Percentiles rank a stretch among this genome's conserved stretches.
phyloP scores from a whole-genome alignment of 805 yeast species.

The Nakazawaea populi region DNA sequence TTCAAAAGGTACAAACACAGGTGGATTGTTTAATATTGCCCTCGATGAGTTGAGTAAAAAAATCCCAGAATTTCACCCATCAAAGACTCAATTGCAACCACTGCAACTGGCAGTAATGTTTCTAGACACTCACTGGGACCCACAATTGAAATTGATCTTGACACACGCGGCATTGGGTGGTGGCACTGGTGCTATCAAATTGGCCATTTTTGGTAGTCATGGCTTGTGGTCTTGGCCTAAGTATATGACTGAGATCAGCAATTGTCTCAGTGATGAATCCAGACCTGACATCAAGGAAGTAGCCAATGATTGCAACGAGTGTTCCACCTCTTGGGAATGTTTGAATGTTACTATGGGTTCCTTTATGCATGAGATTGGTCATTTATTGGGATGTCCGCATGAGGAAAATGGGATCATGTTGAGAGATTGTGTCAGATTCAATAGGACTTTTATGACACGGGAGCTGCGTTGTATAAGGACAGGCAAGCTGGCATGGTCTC shows the following conservation, averaged over 20 bases:
- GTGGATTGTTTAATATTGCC: constrained; percentile 76
- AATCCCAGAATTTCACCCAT: constrained; percentile 46
- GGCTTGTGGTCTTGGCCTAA: constrained; percentile 91
- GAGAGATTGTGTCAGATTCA: constrained; percentile 75
- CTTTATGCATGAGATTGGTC: constrained; percentile 94
- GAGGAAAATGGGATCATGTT: constrained; percentile 88
- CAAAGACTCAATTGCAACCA: constrained; percentile 31
- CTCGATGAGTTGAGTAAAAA: constrained; percentile 57
- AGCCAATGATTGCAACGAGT: constrained; percentile 85
- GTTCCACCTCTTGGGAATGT: constrained; percentile 90
- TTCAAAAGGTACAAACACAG: constrained; percentile 60
- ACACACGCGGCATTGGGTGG: constrained; percentile 97
- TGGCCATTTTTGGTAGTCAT: constrained; percentile 94
- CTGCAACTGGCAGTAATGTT: constrained; percentile 81
- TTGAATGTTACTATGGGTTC: constrained; percentile 85
- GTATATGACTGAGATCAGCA: constrained; percentile 63
- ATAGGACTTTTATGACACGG: constrained; percentile 73
- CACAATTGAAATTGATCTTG: constrained; percentile 45
- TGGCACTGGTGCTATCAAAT: constrained; percentile 57
- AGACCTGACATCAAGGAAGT: constrained; percentile 57
- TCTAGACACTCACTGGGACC: constrained; percentile 83
- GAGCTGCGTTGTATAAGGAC: constrained; percentile 58
- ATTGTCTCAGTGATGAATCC: constrained; percentile 70
- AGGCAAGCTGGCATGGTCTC: constrained; percentile 39
- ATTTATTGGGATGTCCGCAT: constrained; percentile 86